A percentile compares a stretch with the other conserved stretches of the same genome.
These are phyloP conservation scores for Trichoderma koningii DNA, from an alignment of 2,329 filamentous ascomycete species.

Conservation along the genomic window DNA sequence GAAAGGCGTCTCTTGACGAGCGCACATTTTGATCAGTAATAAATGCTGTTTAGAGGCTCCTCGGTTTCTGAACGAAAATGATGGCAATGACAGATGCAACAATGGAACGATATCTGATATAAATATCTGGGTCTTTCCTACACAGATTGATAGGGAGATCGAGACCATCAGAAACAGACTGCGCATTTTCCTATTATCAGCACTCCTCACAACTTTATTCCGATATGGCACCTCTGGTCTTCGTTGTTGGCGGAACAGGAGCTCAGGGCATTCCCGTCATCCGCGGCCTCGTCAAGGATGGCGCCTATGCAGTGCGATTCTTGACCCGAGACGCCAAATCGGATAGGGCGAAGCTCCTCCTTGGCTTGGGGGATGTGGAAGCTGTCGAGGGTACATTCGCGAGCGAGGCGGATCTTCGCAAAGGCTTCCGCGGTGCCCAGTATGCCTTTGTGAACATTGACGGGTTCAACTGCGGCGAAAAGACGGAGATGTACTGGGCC, in stretches of 20 bases:
- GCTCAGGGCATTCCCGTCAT: conserved; percentile 55
- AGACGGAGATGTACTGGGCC: conserved; percentile 53
- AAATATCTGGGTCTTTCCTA: conserved; percentile 1
- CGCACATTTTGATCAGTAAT: conserved; percentile 11
- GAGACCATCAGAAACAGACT: background rate
- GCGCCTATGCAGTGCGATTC: conserved; percentile 48
- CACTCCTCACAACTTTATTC: background rate
- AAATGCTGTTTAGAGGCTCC: background rate
- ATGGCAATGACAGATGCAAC: background rate
- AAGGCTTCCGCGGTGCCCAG: conserved; percentile 47
- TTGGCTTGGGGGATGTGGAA: conserved; percentile 48
- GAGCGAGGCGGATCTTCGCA: conserved; percentile 47
- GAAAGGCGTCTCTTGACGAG: background rate
- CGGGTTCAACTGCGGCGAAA: conserved; percentile 56
- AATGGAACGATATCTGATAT: background rate
- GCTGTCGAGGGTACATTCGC: conserved; percentile 52
- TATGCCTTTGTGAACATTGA: conserved; percentile 59
- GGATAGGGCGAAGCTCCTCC: conserved; percentile 45
- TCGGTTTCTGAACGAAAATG: background rate
- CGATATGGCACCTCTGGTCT: conserved; percentile 30
- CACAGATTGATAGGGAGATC: background rate
- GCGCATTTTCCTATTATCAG: background rate
- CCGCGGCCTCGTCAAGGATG: conserved; percentile 44
- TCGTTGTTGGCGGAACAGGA: conserved; percentile 53
- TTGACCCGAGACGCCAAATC: conserved; percentile 51